Conservation (phyloP, 768 basidiomycete species). For the Tulasnella sp. region DNA sequence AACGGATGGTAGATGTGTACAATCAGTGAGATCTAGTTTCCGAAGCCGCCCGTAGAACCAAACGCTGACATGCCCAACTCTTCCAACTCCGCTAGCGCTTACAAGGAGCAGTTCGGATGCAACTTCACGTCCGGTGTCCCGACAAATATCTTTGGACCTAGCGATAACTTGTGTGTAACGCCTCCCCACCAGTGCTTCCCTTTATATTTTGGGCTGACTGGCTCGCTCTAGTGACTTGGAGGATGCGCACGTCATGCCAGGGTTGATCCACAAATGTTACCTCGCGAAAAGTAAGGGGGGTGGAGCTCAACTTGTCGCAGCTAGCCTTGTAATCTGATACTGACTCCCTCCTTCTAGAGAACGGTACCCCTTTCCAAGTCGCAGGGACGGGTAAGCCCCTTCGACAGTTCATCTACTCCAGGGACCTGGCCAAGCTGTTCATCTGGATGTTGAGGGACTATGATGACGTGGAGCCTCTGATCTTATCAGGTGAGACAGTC, state of each 20-base stretch:
- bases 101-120: constrained; percentile 88
- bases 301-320: constrained; percentile 4
- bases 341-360: constrained; percentile 35
- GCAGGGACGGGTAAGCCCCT: constrained; percentile 83
- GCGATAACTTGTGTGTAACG: constrained; percentile 76
- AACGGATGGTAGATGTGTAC: constrained; percentile 88
- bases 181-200: too few relatives aligned
- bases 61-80: background rate
- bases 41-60: background rate
- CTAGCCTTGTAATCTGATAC: background rate
- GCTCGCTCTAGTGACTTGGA: constrained; percentile 56
- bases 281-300: constrained; percentile 64
- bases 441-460: constrained; percentile 88
- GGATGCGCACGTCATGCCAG: constrained; percentile 89
- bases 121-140: constrained; percentile 95
- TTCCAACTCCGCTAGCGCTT: constrained; percentile 53
- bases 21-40: constrained; percentile 59
- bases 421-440: constrained; percentile 88
- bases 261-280: constrained; percentile 84
- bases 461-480: constrained; percentile 84
- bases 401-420: constrained; percentile 91
- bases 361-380: constrained; percentile 73
- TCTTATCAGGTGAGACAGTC: constrained; percentile 42
- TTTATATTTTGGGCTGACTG: constrained; percentile 8
- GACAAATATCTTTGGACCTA: constrained; percentile 90